Evolutionary conservation across 129 eudicot genomes (phyloP).

Genomic region (Flaveria brownii): DNA sequence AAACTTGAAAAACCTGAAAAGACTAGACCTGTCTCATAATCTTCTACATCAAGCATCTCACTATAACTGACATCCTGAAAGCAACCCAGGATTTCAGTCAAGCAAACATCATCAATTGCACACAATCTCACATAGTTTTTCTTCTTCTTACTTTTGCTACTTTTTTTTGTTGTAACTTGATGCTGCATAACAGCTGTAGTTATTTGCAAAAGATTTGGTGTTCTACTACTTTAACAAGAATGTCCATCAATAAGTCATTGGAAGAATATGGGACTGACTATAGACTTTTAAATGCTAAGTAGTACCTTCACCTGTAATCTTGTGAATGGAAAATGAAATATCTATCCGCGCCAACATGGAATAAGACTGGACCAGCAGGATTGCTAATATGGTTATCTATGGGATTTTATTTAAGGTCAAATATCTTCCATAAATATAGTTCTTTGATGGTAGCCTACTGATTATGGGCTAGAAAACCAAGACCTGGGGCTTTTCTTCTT

Average conservation of each 20-base stretch:
- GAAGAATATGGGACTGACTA: background rate
- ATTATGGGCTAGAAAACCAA: background rate
- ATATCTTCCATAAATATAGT: background rate
- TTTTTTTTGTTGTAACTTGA: background rate
- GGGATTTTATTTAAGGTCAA: background rate
- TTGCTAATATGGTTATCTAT: background rate
- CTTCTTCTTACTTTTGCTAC: background rate
- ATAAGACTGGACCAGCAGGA: background rate
- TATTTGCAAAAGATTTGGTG: background rate
- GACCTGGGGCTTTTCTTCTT: background rate
- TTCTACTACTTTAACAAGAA: background rate
- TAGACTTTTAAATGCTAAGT: too few relatives aligned
- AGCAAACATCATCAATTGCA: background rate
- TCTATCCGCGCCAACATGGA: background rate
- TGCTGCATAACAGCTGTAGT: background rate
- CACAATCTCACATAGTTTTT: background rate
- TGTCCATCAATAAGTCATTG: background rate
- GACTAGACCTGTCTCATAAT: background rate
- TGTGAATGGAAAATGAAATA: background rate
- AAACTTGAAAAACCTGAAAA: background rate
- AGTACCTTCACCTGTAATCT: background rate
- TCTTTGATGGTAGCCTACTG: background rate
- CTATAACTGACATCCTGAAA: background rate
- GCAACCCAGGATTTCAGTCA: background rate
- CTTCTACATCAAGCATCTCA: background rate